Conservation (phyloP, 805 yeast genomes). For the Yarrowia divulgata region DNA sequence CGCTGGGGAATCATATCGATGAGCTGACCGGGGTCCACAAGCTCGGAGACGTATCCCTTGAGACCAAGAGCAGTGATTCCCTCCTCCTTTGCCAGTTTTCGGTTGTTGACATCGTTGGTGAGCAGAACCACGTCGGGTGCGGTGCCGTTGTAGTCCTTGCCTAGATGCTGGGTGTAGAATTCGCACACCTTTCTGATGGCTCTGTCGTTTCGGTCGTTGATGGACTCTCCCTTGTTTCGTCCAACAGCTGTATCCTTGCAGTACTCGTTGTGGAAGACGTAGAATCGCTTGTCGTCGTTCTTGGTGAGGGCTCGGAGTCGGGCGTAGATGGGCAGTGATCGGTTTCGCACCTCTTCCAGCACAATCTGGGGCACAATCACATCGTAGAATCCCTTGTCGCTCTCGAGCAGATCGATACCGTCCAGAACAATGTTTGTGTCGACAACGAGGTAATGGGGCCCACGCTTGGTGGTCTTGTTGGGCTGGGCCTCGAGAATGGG, state of each 20-base stretch:
- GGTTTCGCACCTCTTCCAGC: constrained; percentile 87
- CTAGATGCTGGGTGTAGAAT: constrained; percentile 77
- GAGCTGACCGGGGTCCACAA: constrained; percentile 76
- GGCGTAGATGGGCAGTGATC: constrained; percentile 86
- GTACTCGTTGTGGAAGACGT: constrained; percentile 94
- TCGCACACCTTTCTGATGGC: constrained; percentile 78
- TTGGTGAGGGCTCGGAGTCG: constrained; percentile 80
- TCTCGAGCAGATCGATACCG: constrained; percentile 90
- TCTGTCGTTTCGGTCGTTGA: constrained; percentile 90
- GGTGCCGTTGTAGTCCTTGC: constrained; percentile 45
- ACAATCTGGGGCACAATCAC: constrained; percentile 96
- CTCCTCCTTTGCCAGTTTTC: constrained; percentile 62
- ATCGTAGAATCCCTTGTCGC: constrained; percentile 76
- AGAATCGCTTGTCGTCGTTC: constrained; percentile 76
- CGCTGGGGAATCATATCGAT: constrained; percentile 74
- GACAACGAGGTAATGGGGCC: constrained; percentile 79
- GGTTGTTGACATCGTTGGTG: constrained; percentile 79
- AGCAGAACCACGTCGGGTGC: constrained; percentile 53
- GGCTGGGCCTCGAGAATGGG: constrained; percentile 74
- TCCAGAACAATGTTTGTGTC: constrained; percentile 89
- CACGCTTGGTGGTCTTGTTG: constrained; percentile 55
- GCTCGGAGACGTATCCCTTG: constrained; percentile 69
- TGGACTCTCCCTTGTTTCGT: constrained; percentile 70
- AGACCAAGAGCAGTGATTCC: constrained; percentile 64
- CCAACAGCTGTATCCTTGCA: constrained; percentile 70